Base-by-base conservation (phyloP, 495 filamentous ascomycete species). In the Entonaema liquescens region DNA sequence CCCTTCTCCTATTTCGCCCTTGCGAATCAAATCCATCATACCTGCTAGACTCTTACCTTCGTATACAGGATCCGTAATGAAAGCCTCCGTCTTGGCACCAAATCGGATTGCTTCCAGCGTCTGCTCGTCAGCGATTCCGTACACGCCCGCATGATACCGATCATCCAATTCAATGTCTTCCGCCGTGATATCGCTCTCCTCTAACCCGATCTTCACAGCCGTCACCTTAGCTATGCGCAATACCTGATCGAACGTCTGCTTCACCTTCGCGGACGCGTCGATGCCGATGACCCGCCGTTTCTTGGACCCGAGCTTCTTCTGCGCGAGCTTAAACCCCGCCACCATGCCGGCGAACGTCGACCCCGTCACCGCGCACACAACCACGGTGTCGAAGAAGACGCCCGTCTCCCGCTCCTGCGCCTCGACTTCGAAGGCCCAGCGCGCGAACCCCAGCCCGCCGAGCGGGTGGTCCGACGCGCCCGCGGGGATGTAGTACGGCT, bases 1-100 rank as follows among this genome's bases (percentile, higher is more conserved):
- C 0, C 83, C 87, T 7, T 76, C 72, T 0, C 25, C 25, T 49
- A 91, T 86, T 68, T 87, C 86, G 5, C 83, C 88, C 47, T 79
- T 81, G 31, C 77, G 78, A n/a, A 90, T 84, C 83, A 90, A 75
- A 71, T 88, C 86, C 74, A 90, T 81, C 85, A 91, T 85, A 0
- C 89, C 88, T 2, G 88, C 87, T 67, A 91, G 75, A 62, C 85
- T 89, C 82, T 90, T 91, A 0, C 89, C 89, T 74, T 89, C 87
- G 69, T 91, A 90, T 2, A 91, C 89, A 0, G 88, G 88, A 73
- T 91, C 89, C 8, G 88, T 90, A 55, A 91, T 88, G 62, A 90
- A 88, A 0, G 83, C 88, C 79, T 90, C 89, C 33, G 85, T 89
- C 67, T 67, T 31, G 5, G 88, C 89, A 2, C 83, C 87, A 73